Evolutionary conservation across 768 basidiomycete genomes (phyloP), one percentile per base, ranked within the genome.

Genomic region (Macrocybe gigantea): DNA sequence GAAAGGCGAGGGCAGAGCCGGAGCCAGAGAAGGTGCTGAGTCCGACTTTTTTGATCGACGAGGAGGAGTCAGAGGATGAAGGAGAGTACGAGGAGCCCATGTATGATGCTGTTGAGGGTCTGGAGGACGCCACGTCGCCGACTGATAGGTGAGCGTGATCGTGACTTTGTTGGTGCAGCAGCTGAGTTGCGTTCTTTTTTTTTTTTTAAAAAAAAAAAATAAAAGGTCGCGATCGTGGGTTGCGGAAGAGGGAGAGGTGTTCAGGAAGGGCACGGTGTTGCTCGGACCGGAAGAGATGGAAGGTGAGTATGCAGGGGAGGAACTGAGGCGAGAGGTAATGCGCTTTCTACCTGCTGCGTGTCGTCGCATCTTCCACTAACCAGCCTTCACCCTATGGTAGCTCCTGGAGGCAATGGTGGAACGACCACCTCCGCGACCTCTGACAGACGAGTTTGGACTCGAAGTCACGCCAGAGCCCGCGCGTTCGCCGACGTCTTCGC

Each of bases 221-320:
- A 22, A 8, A 45, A 86, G 88, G 41, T 88, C 86, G 22, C 73
- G 82, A 53, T 82, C 75, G 44, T 90, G 88, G 85, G 86, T 94
- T 0, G 88, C 83, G 47, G 96, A 98, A 62, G 96, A 99, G 62
- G 93, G 93, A 0, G 95, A 98, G 66, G 87, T 98, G 36, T 97
- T 97, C 71, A 74, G 94, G 37, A 94, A 95, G 60, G 93, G 93
- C 0, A 81, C 77, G 7, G 85, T 84, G 3, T 70, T 97, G 13
- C 71, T 91, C 7, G 83, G 84, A 1, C 82, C 81, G 6, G 89
- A 87, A 56, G 91, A 94, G 64, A 88, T 93, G 80, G 92, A 93
- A 56, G 84, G 82, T 0, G 92, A 92, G 56, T 90, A 85, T 58
- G 88, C 81, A 11, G 90, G 93, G 0, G 94, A 97, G 60, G 90